Evolutionary conservation across 306 rosid genomes (phyloP).

Genomic region (Fragaria nilgerrensis): DNA sequence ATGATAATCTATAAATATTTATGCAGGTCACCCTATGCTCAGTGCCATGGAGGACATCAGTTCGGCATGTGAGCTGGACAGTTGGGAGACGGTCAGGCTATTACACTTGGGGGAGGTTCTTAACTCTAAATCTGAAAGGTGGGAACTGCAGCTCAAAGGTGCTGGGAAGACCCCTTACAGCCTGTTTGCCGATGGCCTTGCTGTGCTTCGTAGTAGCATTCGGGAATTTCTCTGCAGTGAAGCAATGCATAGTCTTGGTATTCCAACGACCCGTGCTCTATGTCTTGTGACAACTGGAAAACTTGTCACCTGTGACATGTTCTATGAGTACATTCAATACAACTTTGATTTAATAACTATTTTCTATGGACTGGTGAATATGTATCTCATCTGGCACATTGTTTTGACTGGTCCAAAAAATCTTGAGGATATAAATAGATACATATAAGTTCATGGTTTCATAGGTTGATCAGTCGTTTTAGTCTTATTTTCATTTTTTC

Average conservation of each 20-base stretch:
- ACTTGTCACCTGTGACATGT: constrained; percentile 84
- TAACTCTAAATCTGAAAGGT: constrained; percentile 76
- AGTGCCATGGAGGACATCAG: constrained; percentile 98
- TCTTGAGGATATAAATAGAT: not conserved
- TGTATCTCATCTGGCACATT: not conserved
- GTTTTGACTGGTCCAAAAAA: not conserved
- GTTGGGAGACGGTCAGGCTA: constrained; percentile 97
- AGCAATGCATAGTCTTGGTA: constrained; percentile 92
- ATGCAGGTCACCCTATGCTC: constrained; percentile 84
- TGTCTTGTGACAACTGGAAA: constrained; percentile 93
- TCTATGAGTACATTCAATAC: constrained; percentile 71
- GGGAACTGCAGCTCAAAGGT: constrained; percentile 98
- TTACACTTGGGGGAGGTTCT: constrained; percentile 85
- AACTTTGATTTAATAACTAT: constrained; percentile 10
- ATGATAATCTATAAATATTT: constrained; percentile 15
- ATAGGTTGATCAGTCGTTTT: not conserved
- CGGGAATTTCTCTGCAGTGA: constrained; percentile 98
- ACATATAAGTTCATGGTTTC: not conserved
- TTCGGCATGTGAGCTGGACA: constrained; percentile 99
- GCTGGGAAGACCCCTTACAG: constrained; percentile 98
- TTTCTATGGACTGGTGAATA: not conserved
- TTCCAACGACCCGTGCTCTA: constrained; percentile 92
- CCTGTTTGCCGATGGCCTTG: constrained; percentile 95
- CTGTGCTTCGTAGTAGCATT: constrained; percentile 94
- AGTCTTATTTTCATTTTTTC: not conserved